Conservation (phyloP, 2,329 filamentous ascomycete species). For the Macrophomina phaseolina region DNA sequence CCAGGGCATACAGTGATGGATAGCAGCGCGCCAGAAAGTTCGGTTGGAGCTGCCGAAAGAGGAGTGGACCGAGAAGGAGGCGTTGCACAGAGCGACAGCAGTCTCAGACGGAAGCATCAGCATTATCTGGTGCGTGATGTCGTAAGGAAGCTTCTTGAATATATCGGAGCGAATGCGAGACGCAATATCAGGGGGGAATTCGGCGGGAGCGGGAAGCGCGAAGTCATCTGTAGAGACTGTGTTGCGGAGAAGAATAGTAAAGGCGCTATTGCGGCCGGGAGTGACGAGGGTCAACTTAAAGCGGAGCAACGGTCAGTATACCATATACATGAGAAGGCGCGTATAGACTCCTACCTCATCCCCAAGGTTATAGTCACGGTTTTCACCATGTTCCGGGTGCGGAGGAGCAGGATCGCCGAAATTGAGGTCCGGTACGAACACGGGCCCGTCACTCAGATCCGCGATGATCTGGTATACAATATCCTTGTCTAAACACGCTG, state of each 20-base stretch:
- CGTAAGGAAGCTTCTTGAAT: slow-evolving; percentile 7
- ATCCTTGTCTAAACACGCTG: slow-evolving; percentile 30
- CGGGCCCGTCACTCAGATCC: background rate
- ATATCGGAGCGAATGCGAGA: slow-evolving; percentile 15
- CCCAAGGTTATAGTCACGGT: slow-evolving; percentile 30
- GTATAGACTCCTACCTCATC: slow-evolving; percentile 29
- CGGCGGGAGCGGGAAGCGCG: background rate
- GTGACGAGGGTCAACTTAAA: slow-evolving; percentile 29
- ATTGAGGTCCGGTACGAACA: slow-evolving; percentile 29
- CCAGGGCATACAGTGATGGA: slow-evolving; percentile 14
- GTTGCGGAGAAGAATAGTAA: slow-evolving; percentile 27
- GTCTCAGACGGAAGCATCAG: background rate
- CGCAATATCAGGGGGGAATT: slow-evolving; percentile 23
- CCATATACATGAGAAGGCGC: too few relatives aligned
- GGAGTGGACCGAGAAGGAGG: background rate
- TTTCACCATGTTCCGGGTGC: slow-evolving; percentile 23
- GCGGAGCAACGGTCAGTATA: background rate
- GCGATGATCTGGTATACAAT: slow-evolving; percentile 28
- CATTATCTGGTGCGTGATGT: background rate
- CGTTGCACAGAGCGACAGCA: background rate
- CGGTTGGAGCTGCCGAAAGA: background rate
- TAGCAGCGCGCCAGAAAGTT: background rate
- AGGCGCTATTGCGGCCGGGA: slow-evolving; percentile 13
- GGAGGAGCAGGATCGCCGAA: slow-evolving; percentile 28
- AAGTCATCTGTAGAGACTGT: slow-evolving; percentile 28